phyloP scores from a whole-genome alignment of 2,329 filamentous ascomycete genomes.

The Cladosporium phlei region DNA sequence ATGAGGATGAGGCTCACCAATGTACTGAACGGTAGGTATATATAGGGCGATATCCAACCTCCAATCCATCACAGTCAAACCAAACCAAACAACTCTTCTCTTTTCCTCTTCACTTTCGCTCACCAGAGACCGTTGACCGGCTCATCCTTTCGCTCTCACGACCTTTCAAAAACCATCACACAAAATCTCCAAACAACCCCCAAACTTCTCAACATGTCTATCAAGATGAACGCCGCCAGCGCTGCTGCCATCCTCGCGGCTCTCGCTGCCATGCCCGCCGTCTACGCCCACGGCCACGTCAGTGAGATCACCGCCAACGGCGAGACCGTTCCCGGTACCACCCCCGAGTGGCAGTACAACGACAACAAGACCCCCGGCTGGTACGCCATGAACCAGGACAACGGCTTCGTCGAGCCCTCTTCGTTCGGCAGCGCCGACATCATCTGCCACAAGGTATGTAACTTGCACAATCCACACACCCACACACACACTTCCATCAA shows the following conservation, averaged over 20 bases:
- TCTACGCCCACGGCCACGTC: constrained; percentile 45
- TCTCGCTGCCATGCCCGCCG: constrained; percentile 20
- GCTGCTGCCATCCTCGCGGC: constrained; percentile 16
- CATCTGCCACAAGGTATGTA: constrained; percentile 46
- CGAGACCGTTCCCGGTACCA: constrained; percentile 7
- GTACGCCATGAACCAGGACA: constrained; percentile 33
- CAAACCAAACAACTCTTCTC: not conserved
- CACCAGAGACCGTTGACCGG: constrained; percentile 21
- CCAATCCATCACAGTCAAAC: too few species aligned
- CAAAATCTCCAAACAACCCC: not conserved
- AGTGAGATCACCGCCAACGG: constrained; percentile 15
- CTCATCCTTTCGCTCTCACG: constrained; percentile 16
- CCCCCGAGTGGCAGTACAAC: constrained; percentile 14
- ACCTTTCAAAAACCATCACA: not conserved
- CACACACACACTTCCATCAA: too few species aligned
- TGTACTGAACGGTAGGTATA: too few species aligned
- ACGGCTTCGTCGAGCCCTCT: constrained; percentile 28
- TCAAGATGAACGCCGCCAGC: constrained; percentile 18
- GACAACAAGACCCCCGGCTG: constrained; percentile 9
- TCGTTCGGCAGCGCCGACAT: constrained; percentile 25
- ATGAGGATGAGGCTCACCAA: too few species aligned
- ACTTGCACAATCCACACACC: not conserved
- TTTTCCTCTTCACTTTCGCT: constrained; percentile 3
- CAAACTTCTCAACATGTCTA: constrained; percentile 3
- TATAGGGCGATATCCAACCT: too few species aligned